Percentiles rank a stretch among this genome's conserved stretches.
These are phyloP conservation scores for Phytophthora multivora DNA, from an alignment of 352 stramenopile species.

Conservation along the genomic window DNA sequence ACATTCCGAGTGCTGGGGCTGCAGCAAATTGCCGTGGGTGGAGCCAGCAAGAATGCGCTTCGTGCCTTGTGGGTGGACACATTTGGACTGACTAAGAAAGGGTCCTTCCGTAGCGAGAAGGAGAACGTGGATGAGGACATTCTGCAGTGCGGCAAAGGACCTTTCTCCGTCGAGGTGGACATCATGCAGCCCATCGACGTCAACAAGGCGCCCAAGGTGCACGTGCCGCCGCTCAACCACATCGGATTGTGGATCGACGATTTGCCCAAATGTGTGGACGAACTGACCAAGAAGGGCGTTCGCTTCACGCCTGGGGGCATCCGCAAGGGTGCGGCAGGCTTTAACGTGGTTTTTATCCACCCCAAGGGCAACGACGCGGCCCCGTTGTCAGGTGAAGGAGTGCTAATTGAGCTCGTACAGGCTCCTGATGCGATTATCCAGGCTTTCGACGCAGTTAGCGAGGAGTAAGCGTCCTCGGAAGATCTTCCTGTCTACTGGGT, in stretches of 20 bases:
- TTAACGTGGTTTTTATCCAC: slow-evolving; percentile 99
- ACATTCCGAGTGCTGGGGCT: slow-evolving; percentile 96
- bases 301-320: slow-evolving; percentile 98
- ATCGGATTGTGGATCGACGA: slow-evolving; percentile 98
- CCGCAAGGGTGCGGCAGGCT: slow-evolving; percentile 95
- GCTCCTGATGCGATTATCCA: slow-evolving; percentile 92
- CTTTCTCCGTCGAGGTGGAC: slow-evolving; percentile 96
- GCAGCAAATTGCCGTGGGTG: slow-evolving; percentile 98
- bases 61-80: slow-evolving; percentile 85
- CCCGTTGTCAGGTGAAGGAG: slow-evolving; percentile 92
- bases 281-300: slow-evolving; percentile 92
- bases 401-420: slow-evolving; percentile 98
- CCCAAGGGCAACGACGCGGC: slow-evolving; percentile 95
- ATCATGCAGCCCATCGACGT: slow-evolving; percentile 98
- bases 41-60: slow-evolving; percentile 88
- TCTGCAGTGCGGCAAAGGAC: slow-evolving; percentile 89
- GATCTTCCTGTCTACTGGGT: neutral
- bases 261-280: slow-evolving; percentile 90
- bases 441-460: slow-evolving; percentile 66
- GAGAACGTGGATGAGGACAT: slow-evolving; percentile 99
- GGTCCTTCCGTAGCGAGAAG: slow-evolving; percentile 77
- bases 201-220: slow-evolving; percentile 93
- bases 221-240: slow-evolving; percentile 97
- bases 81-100: slow-evolving; percentile 76
- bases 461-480: slow-evolving; percentile 12